These are phyloP conservation scores for Aspergillus aculeatus DNA, from an alignment of 2,329 filamentous ascomycete species.

Conservation along the genomic window DNA sequence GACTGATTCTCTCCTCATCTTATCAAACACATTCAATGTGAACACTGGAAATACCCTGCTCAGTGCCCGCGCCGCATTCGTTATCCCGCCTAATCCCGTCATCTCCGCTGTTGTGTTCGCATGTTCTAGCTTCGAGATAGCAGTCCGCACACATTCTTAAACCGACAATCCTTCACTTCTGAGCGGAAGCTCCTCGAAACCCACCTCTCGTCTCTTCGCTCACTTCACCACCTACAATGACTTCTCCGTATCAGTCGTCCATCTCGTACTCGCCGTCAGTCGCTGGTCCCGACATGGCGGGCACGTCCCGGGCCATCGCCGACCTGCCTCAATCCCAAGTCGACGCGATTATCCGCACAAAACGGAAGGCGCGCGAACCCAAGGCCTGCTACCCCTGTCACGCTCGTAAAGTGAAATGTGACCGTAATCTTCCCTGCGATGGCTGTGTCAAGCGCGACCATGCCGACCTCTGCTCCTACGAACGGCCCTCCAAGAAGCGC, in stretches of 20 bases:
- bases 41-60: neutral
- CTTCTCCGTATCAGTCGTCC: slow-evolving; percentile 31
- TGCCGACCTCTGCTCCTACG: slow-evolving; percentile 50
- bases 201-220: neutral
- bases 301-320: slow-evolving; percentile 30
- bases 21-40: neutral
- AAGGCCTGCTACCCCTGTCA: slow-evolving; percentile 49
- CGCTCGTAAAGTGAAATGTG: slow-evolving; percentile 51
- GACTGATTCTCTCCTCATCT: neutral
- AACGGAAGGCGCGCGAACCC: slow-evolving; percentile 49
- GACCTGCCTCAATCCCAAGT: slow-evolving; percentile 48
- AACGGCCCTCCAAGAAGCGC: slow-evolving; percentile 49
- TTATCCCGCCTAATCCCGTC: slow-evolving; percentile 2
- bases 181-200: neutral
- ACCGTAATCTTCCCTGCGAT: slow-evolving; percentile 50
- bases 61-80: slow-evolving; percentile 5
- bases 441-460: slow-evolving; percentile 51
- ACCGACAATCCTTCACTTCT: neutral
- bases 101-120: slow-evolving; percentile 1
- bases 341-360: slow-evolving; percentile 49
- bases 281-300: slow-evolving; percentile 24
- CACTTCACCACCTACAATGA: slow-evolving; percentile 17
- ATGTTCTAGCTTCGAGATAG: neutral
- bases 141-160: neutral
- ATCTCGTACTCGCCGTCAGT: slow-evolving; percentile 32